phyloP scores from a whole-genome alignment of 495 filamentous ascomycete species.

The Pyronema omphalodes region DNA sequence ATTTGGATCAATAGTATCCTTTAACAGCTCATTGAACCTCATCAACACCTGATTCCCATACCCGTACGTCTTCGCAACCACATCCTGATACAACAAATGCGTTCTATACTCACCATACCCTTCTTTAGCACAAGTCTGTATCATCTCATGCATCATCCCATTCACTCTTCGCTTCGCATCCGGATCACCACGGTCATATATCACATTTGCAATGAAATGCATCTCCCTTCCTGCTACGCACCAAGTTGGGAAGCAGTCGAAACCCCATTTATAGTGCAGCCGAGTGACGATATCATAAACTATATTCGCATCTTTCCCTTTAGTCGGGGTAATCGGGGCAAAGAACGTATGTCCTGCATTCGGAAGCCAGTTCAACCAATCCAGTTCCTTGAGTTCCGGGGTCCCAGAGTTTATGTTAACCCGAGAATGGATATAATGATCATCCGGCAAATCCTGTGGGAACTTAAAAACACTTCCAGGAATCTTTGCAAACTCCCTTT shows the following conservation, averaged over 20 bases:
- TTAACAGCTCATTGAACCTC: constrained; percentile 37
- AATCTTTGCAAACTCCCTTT: constrained; percentile 26
- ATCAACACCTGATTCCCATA: constrained; percentile 35
- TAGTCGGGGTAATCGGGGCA: constrained; percentile 32
- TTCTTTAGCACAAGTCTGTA: constrained; percentile 30
- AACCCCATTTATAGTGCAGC: constrained; percentile 26
- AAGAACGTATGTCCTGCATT: constrained; percentile 38
- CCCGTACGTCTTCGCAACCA: constrained; percentile 39
- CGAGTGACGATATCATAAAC: constrained; percentile 21
- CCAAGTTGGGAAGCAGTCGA: constrained; percentile 34
- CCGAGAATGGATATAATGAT: constrained; percentile 16
- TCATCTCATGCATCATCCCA: constrained; percentile 31
- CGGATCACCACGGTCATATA: constrained; percentile 33
- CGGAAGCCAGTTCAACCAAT: constrained; percentile 37
- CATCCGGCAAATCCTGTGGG: constrained; percentile 15
- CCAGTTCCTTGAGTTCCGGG: constrained; percentile 31
- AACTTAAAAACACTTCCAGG: constrained; percentile 26
- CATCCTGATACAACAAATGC: constrained; percentile 37
- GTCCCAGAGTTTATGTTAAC: constrained; percentile 25
- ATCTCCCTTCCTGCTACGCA: constrained; percentile 35
- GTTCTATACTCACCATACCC: constrained; percentile 43
- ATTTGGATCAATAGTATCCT: constrained; percentile 42
- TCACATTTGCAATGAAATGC: constrained; percentile 38
- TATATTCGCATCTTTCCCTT: constrained; percentile 27
- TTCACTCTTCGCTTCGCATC: constrained; percentile 26